Percentiles rank a stretch among this genome's conserved stretches.
Evolutionary conservation across 768 basidiomycete genomes (phyloP).

Genomic region (Suillus ampliporus): DNA sequence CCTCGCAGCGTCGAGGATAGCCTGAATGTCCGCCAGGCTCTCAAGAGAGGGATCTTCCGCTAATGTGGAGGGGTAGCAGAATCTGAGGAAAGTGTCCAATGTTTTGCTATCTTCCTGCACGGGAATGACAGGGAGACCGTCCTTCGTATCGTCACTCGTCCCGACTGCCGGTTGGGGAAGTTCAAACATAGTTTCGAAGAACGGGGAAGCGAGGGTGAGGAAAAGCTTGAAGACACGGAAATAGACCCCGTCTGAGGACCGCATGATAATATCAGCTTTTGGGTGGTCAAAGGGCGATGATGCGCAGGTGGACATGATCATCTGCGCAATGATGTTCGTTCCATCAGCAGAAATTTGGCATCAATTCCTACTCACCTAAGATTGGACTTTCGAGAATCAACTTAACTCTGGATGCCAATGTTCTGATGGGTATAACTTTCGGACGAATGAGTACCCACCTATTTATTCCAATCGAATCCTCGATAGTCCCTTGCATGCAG

Average conservation of each 20-base stretch:
- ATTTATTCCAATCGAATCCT: not conserved
- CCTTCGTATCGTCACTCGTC: slow-evolving; percentile 1
- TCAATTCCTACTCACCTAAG: not conserved
- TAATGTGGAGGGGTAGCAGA: slow-evolving; percentile 19
- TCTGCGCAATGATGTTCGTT: not conserved
- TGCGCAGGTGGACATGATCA: slow-evolving; percentile 12
- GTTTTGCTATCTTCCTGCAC: slow-evolving; percentile 18
- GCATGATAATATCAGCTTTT: slow-evolving; percentile 21
- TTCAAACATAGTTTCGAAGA: not conserved
- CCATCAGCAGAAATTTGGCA: not conserved
- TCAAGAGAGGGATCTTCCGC: slow-evolving; percentile 6
- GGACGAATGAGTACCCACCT: not conserved
- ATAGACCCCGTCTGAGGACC: slow-evolving; percentile 18
- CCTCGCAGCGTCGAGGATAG: slow-evolving; percentile 40
- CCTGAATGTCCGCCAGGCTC: not conserved
- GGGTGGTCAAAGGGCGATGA: slow-evolving; percentile 11
- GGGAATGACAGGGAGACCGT: slow-evolving; percentile 4
- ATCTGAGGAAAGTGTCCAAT: slow-evolving; percentile 23
- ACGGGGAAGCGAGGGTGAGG: slow-evolving; percentile 31
- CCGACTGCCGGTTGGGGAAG: slow-evolving; percentile 5
- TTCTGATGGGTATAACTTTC: not conserved
- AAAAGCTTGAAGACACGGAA: slow-evolving; percentile 31
- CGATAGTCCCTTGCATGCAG: not conserved
- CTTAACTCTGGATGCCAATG: not conserved
- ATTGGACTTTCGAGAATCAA: not conserved